A percentile compares a stretch with the other conserved stretches of the same genome.
These are phyloP conservation scores for Aspergillus baeticus DNA, from an alignment of 495 filamentous ascomycete genomes.

Conservation along the genomic window DNA sequence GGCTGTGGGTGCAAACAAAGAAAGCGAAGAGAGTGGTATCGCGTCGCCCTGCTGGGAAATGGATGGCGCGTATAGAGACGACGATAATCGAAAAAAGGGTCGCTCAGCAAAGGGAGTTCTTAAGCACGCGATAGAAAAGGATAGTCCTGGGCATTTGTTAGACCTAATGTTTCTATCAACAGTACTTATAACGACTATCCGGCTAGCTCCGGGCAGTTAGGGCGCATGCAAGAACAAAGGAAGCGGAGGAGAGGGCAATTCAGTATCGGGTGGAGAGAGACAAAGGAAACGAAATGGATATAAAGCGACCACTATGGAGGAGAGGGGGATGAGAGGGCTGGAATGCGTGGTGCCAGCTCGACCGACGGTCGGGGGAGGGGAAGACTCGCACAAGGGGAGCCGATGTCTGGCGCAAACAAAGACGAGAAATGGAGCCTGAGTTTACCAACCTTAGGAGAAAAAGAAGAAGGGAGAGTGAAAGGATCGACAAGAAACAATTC, in stretches of 20 bases:
- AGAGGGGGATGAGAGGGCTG: conserved; percentile 2
- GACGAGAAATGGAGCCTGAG: conserved; percentile 8
- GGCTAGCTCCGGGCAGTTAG: background rate
- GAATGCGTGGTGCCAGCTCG: conserved; percentile 1
- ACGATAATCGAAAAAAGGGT: background rate
- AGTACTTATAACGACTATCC: background rate
- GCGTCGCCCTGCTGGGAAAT: conserved; percentile 13
- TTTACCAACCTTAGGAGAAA: conserved; percentile 11
- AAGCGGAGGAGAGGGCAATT: conserved; percentile 4
- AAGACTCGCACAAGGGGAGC: background rate
- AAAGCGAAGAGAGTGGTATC: conserved; percentile 3
- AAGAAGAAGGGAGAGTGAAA: conserved; percentile 3
- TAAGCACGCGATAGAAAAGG: conserved; percentile 9
- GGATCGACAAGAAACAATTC: conserved; percentile 12
- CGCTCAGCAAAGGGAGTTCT: conserved; percentile 8
- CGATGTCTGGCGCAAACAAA: conserved; percentile 5
- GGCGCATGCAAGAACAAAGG: conserved; percentile 4
- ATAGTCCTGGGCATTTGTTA: conserved; percentile 12
- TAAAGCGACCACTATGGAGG: background rate
- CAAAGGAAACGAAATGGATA: background rate
- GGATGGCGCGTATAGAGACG: conserved; percentile 13
- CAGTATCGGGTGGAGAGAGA: conserved; percentile 1
- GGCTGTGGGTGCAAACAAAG: conserved; percentile 1
- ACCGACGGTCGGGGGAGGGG: conserved; percentile 2
- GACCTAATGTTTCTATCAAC: background rate